These are phyloP conservation scores for Knufia petricola DNA, from an alignment of 2,329 filamentous ascomycete genomes.

Conservation along the genomic window DNA sequence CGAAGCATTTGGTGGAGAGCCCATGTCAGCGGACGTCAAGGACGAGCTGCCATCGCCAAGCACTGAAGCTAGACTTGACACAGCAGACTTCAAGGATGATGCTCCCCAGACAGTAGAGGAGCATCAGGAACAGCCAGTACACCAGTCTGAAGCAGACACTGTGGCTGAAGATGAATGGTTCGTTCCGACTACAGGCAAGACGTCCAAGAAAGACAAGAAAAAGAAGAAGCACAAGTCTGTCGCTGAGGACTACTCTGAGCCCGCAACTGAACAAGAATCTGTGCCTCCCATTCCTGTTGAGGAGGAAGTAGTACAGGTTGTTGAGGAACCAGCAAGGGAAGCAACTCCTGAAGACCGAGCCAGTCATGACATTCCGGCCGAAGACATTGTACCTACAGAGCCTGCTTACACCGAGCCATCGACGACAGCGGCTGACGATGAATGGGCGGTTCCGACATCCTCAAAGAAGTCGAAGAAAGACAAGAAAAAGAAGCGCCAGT, in stretches of 20 bases:
- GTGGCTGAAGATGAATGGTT: slow-evolving; percentile 1
- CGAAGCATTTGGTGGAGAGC: neutral
- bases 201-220: slow-evolving; percentile 19
- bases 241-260: neutral
- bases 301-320: neutral
- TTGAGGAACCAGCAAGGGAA: neutral
- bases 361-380: neutral
- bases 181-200: too few relatives aligned
- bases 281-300: neutral
- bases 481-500: slow-evolving; percentile 12
- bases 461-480: slow-evolving; percentile 13
- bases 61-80: neutral
- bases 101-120: neutral
- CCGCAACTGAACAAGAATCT: neutral
- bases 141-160: neutral
- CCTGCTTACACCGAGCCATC: neutral
- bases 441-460: neutral
- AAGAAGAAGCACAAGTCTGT: slow-evolving; percentile 3
- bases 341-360: neutral
- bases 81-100: neutral
- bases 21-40: neutral
- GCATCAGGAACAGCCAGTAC: neutral
- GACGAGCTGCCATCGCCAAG: neutral
- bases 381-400: neutral
- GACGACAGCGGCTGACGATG: slow-evolving; percentile 1